Conservation (phyloP, 495 filamentous ascomycete species). For the Xylaria longipes region DNA sequence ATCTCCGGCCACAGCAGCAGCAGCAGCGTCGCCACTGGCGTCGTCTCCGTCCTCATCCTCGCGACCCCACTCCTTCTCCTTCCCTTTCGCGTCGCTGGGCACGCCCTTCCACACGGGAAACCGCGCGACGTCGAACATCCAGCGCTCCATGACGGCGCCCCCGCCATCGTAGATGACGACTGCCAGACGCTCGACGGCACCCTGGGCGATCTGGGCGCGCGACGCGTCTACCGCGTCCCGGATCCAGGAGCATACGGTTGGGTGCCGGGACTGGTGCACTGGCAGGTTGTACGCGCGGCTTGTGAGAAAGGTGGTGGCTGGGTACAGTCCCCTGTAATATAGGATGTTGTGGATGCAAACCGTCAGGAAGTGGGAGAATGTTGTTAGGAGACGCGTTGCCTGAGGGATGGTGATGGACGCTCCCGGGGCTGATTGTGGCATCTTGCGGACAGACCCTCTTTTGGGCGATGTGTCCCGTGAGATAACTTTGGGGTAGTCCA, state of each 20-base stretch:
- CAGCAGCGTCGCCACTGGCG: slow-evolving; percentile 18
- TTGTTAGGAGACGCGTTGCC: slow-evolving; percentile 56
- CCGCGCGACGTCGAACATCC: slow-evolving; percentile 78
- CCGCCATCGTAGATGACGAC: slow-evolving; percentile 70
- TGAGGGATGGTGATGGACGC: slow-evolving; percentile 39
- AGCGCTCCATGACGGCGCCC: slow-evolving; percentile 72
- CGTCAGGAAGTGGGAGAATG: slow-evolving; percentile 80
- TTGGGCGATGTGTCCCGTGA: slow-evolving; percentile 15
- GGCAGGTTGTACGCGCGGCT: slow-evolving; percentile 87
- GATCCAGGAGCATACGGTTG: slow-evolving; percentile 90
- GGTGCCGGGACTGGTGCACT: slow-evolving; percentile 88
- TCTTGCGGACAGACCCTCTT: slow-evolving; percentile 13
- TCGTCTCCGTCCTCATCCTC: slow-evolving; percentile 29
- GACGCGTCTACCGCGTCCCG: slow-evolving; percentile 80
- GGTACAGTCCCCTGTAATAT: slow-evolving; percentile 86
- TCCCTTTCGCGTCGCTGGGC: slow-evolving; percentile 17
- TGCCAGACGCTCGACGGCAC: slow-evolving; percentile 68
- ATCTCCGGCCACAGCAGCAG: background rate
- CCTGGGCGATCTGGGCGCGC: slow-evolving; percentile 73
- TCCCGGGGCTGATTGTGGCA: slow-evolving; percentile 3
- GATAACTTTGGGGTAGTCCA: slow-evolving; percentile 5
- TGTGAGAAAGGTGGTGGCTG: slow-evolving; percentile 76
- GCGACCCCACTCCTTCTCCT: slow-evolving; percentile 12
- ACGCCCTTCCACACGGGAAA: slow-evolving; percentile 71
- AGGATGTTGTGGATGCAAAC: slow-evolving; percentile 93